These are phyloP conservation scores for Ceriops decandra DNA, from an alignment of 345 rosid genomes.

Conservation along the genomic window DNA sequence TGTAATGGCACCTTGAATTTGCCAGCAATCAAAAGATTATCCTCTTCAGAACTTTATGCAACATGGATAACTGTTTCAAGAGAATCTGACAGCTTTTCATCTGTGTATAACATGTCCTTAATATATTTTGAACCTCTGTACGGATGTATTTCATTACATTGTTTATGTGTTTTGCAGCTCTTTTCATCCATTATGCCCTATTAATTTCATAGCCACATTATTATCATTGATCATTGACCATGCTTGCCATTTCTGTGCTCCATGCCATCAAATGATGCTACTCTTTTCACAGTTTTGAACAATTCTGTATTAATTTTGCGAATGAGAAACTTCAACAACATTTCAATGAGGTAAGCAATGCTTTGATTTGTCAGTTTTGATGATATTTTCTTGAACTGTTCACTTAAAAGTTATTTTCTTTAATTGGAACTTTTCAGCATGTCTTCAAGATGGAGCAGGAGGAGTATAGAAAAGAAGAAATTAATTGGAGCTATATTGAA, in stretches of 20 bases:
- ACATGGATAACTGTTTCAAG: background rate
- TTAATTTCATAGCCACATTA: background rate
- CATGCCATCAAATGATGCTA: constrained; percentile 11
- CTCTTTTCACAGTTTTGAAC: constrained; percentile 75
- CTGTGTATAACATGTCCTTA: too few species aligned
- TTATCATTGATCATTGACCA: background rate
- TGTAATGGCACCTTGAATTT: constrained; percentile 1
- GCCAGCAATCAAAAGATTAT: too few species aligned
- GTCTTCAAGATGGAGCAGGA: constrained; percentile 99
- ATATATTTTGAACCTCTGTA: too few species aligned
- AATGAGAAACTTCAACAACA: constrained; percentile 99
- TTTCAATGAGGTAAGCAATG: constrained; percentile 80
- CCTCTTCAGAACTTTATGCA: background rate
- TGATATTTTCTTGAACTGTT: constrained; percentile 6
- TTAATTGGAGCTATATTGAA: constrained; percentile 97
- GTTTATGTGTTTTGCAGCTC: background rate
- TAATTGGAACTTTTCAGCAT: constrained; percentile 56
- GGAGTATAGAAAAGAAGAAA: constrained; percentile 91
- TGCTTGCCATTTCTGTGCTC: background rate
- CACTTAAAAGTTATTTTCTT: constrained; percentile 14
- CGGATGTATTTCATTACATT: too few species aligned
- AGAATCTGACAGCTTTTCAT: background rate
- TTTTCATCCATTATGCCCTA: background rate
- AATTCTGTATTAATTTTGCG: constrained; percentile 97
- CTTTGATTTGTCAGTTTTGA: constrained; percentile 8